Base-by-base conservation (phyloP, 2,329 filamentous ascomycete species). In the Verticillium longisporum region DNA sequence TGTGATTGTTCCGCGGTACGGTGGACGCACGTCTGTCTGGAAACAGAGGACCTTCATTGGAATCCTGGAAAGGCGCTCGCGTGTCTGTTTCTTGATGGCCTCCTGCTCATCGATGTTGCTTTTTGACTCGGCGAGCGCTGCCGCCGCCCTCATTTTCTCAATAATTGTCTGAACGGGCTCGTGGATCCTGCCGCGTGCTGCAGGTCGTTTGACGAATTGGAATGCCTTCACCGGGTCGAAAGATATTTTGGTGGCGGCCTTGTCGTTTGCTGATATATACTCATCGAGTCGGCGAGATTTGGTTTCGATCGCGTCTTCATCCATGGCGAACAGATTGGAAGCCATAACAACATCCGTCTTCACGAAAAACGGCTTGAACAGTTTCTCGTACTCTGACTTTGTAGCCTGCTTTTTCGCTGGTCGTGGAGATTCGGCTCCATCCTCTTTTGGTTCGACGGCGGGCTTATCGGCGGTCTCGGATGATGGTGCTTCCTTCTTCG, bases 311-410 rank as follows among this genome's bases (percentile, higher is more conserved):
- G 84, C 82, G 62, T 85, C 78, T 1, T 81, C 71, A 65, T 91
- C 87, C 71, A 88, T 80, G 45, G 80, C 72, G 33, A 85, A 85
- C 2, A 77, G 78, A 57, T 80, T 76, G 0, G 82, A 80, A 0
- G 92, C 92, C 59, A 97, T 67, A n/a, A 76, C 83, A 1, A 91
- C 89, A 68, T 91, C 83, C 2, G 87, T 81, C 62, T 91, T 89
- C 55, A 95, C 70, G 64, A 89, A 93, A 72, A 97, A 98, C 0
- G 90, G 87, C 36, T 92, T 83, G 69, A 98, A 98, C 38, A 82
- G 78, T 66, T 85, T 87, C 18, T 89, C 78, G 66, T 91, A 93
- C 55, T 85, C 81, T 0, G 83, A 80, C 31, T 74, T 66, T 59
- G 70, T 64, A 7, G 65, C 34, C 31, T 71, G 67, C 45, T 67